Percentiles rank a stretch among this genome's conserved stretches.
phyloP scores from a whole-genome alignment of 805 yeast species.

The Starmera amethionina region DNA sequence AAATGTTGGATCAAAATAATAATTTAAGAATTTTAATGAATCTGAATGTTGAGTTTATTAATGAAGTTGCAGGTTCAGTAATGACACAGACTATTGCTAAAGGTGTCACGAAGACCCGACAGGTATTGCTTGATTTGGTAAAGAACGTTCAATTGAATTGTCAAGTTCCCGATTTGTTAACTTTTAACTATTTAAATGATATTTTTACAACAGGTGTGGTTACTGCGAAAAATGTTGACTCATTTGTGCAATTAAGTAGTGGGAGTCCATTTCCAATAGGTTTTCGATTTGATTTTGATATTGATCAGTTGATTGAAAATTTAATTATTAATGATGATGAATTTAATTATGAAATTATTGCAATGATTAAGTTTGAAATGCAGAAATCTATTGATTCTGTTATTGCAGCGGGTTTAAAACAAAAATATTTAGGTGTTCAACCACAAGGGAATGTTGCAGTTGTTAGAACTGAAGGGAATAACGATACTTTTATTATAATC shows the following conservation, averaged over 20 bases:
- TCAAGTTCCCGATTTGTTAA: constrained; percentile 35
- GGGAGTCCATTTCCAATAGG: constrained; percentile 43
- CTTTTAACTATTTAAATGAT: constrained; percentile 42
- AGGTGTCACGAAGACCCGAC: constrained; percentile 32
- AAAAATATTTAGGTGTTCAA: constrained; percentile 38
- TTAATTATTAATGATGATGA: no score
- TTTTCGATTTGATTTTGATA: constrained; percentile 18
- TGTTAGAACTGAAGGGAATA: constrained; percentile 39
- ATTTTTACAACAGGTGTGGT: constrained; percentile 34
- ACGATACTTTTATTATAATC: constrained; percentile 36
- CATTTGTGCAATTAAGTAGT: constrained; percentile 41
- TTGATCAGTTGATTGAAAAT: no score
- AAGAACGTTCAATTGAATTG: constrained; percentile 35
- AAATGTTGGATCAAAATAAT: not conserved
- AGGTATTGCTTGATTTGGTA: constrained; percentile 29
- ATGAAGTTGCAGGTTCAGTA: constrained; percentile 12
- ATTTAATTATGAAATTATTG: constrained; percentile 1
- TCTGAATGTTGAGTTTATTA: constrained; percentile 4
- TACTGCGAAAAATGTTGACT: constrained; percentile 33
- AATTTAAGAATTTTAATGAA: constrained; percentile 1
- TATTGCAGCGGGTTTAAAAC: constrained; percentile 31
- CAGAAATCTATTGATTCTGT: constrained; percentile 35
- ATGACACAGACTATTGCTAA: constrained; percentile 17
- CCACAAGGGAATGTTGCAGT: constrained; percentile 39
- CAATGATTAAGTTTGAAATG: constrained; percentile 25